phyloP scores from a whole-genome alignment of 768 basidiomycete genomes.

The Auriscalpium microsporum region DNA sequence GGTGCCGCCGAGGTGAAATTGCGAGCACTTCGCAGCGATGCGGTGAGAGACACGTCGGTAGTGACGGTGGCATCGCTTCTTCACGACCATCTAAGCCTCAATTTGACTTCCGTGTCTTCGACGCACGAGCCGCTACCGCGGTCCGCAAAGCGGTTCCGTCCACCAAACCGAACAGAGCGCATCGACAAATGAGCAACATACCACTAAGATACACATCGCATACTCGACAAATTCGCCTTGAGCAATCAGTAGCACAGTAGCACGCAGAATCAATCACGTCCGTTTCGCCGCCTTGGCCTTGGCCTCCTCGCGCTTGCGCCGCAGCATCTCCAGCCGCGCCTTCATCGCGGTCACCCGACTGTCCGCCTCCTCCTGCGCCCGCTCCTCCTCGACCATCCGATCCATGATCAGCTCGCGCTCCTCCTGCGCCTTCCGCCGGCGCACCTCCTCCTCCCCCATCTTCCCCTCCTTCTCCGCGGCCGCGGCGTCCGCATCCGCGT shows the following conservation, averaged over 20 bases:
- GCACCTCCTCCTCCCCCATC: conserved; percentile 37
- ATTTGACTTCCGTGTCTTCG: conserved; percentile 11
- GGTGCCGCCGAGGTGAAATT: no score
- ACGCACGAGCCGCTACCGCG: no score
- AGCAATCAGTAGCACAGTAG: no score
- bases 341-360: conserved; percentile 62
- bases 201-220: no score
- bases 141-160: no score
- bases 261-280: background rate
- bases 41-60: no score
- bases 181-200: no score
- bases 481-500: conserved; percentile 17
- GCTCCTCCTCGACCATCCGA: conserved; percentile 74
- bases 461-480: conserved; percentile 22
- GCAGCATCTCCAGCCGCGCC: conserved; percentile 52
- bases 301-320: conserved; percentile 31
- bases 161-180: no score
- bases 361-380: conserved; percentile 83
- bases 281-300: conserved; percentile 16
- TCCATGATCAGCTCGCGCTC: conserved; percentile 83
- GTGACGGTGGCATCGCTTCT: background rate
- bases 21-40: no score
- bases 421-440: conserved; percentile 51
- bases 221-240: no score
- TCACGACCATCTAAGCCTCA: background rate